Conservation (phyloP, 2,329 filamentous ascomycete genomes). For the Diplodia sapinea region DNA sequence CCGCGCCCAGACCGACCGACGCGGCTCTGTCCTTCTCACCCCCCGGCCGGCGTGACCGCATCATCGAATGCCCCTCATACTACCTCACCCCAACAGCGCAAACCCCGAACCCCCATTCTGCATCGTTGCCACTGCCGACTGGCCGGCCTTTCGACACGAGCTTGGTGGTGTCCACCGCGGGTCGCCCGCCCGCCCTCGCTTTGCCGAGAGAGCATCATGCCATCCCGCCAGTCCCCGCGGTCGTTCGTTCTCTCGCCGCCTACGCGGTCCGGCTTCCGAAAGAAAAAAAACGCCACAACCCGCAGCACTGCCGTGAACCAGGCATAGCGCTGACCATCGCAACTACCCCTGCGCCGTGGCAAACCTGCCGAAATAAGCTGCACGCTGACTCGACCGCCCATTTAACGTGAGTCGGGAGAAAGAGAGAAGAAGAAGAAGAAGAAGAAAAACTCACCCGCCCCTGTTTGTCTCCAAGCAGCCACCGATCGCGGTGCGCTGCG, state of each 20-base stretch:
- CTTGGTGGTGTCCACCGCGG: background rate
- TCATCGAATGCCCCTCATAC: constrained; percentile 19
- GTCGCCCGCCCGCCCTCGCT: background rate
- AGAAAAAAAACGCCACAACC: background rate
- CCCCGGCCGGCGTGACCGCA: background rate
- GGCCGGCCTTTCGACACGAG: background rate
- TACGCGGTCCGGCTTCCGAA: background rate
- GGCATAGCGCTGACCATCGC: constrained; percentile 12
- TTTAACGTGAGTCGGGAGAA: too few relatives aligned
- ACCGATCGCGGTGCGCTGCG: background rate
- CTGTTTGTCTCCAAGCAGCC: background rate
- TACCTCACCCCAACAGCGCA: constrained; percentile 1
- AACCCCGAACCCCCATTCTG: background rate
- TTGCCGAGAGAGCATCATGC: background rate
- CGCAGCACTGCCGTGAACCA: background rate
- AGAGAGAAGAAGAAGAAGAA: too few relatives aligned
- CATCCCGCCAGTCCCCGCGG: background rate
- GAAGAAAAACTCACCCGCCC: background rate
- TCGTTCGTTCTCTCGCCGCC: background rate
- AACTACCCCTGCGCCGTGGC: background rate
- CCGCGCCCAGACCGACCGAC: background rate
- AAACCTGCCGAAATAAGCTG: constrained; percentile 6
- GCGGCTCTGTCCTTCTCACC: background rate
- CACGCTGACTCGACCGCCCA: background rate
- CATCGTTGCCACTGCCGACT: background rate